A percentile compares a stretch with the other conserved stretches of the same genome.
These are phyloP conservation scores for Termitomyces heimii DNA, from an alignment of 768 basidiomycete species.

Conservation along the genomic window DNA sequence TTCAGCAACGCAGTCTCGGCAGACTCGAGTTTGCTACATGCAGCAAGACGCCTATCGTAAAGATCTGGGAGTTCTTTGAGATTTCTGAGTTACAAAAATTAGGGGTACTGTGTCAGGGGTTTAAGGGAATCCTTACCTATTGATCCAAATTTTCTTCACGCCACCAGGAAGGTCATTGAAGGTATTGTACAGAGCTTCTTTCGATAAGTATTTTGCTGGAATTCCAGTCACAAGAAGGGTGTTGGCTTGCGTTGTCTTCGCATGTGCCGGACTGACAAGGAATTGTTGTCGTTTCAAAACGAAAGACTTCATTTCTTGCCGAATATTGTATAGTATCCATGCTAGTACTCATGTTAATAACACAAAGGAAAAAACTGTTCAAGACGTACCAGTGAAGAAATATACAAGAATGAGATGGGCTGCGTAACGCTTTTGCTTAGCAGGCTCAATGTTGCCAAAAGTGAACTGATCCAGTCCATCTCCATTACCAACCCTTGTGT, in stretches of 20 bases:
- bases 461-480: slow-evolving; percentile 65
- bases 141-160: slow-evolving; percentile 88
- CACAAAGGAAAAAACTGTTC: not conserved
- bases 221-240: slow-evolving; percentile 91
- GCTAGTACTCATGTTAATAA: slow-evolving; percentile 30
- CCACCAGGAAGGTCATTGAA: slow-evolving; percentile 89
- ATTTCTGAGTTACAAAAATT: slow-evolving; percentile 39
- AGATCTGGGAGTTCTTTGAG: slow-evolving; percentile 83
- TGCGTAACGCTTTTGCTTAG: slow-evolving; percentile 55
- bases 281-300: slow-evolving; percentile 75
- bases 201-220: slow-evolving; percentile 70
- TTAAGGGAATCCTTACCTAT: slow-evolving; percentile 47
- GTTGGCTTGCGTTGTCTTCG: slow-evolving; percentile 78
- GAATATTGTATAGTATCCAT: slow-evolving; percentile 85
- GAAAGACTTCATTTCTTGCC: slow-evolving; percentile 75
- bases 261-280: slow-evolving; percentile 69
- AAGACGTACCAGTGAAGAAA: slow-evolving; percentile 65
- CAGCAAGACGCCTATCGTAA: slow-evolving; percentile 69
- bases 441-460: slow-evolving; percentile 66
- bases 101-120: not conserved
- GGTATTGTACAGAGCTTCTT: slow-evolving; percentile 55
- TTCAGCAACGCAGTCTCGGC: slow-evolving; percentile 78
- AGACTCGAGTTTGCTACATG: slow-evolving; percentile 75
- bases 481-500: slow-evolving; percentile 38
- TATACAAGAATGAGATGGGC: slow-evolving; percentile 77